phyloP scores from a whole-genome alignment of 2,329 filamentous ascomycete genomes.

The Beauveria scarabaeidicola region DNA sequence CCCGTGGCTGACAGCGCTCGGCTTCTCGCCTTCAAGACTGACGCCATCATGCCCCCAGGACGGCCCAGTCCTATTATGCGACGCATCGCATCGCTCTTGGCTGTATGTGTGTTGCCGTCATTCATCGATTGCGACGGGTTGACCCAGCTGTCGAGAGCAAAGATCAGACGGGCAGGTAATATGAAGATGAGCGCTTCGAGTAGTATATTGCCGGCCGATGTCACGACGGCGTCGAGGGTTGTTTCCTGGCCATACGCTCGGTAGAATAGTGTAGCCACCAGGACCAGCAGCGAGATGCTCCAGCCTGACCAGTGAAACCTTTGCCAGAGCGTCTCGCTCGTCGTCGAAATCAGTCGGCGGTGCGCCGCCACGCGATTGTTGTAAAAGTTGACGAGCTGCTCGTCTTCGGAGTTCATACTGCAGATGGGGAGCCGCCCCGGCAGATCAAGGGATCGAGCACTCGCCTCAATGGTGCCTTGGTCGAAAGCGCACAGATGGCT shows the following conservation, averaged over 20 bases:
- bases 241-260: constrained; percentile 26
- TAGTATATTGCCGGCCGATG: constrained; percentile 32
- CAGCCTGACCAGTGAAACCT: constrained; percentile 27
- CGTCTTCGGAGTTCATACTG: constrained; percentile 28
- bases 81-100: constrained; percentile 58
- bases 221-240: constrained; percentile 21
- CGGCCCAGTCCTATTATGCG: constrained; percentile 53
- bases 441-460: background rate
- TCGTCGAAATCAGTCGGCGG: constrained; percentile 22
- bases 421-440: constrained; percentile 13
- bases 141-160: constrained; percentile 48
- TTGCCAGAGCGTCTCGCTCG: constrained; percentile 21
- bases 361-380: constrained; percentile 26
- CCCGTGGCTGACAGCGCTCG: constrained; percentile 47
- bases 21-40: constrained; percentile 49
- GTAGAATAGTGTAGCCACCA: constrained; percentile 26
- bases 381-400: constrained; percentile 26
- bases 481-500: background rate
- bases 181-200: constrained; percentile 54
- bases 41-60: constrained; percentile 43
- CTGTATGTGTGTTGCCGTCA: constrained; percentile 36
- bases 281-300: constrained; percentile 25
- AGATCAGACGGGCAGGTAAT: constrained; percentile 48
- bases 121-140: constrained; percentile 34
- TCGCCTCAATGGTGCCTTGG: background rate